Conservation (phyloP, 805 yeast species). For the Kluyveromyces dobzhanskii region DNA sequence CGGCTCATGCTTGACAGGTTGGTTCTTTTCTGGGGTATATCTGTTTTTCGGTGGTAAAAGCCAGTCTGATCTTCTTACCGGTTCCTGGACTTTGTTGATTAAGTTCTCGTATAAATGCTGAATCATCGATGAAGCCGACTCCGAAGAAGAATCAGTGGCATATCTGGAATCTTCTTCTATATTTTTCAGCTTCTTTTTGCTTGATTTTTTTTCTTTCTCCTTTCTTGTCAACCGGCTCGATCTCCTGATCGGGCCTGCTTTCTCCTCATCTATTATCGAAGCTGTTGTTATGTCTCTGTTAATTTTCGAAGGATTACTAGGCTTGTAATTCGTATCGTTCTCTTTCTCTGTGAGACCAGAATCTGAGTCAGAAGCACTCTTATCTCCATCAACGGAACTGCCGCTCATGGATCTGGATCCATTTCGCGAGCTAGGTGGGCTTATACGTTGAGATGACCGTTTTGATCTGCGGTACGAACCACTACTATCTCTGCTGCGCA, state of each 20-base stretch:
- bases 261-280: constrained; percentile 9
- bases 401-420: constrained; percentile 5
- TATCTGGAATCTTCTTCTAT: constrained; percentile 3
- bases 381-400: constrained; percentile 8
- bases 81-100: constrained; percentile 22
- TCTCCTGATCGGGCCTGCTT: constrained; percentile 13
- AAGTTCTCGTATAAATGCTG: constrained; percentile 24
- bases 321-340: constrained; percentile 4
- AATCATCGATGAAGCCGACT: constrained; percentile 7
- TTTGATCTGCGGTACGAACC: constrained; percentile 21
- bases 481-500: constrained; percentile 22
- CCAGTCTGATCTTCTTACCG: constrained; percentile 31
- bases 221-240: constrained; percentile 20
- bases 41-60: constrained; percentile 24
- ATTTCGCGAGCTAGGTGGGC: constrained; percentile 6
- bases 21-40: constrained; percentile 27
- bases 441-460: constrained; percentile 6
- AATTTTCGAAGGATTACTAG: constrained; percentile 1
- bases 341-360: background rate
- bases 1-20: constrained; percentile 24
- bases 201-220: constrained; percentile 8
- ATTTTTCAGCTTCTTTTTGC: constrained; percentile 4
- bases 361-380: constrained; percentile 6
- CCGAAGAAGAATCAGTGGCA: constrained; percentile 3
- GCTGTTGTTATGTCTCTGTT: constrained; percentile 11